phyloP scores from a whole-genome alignment of 805 yeast genomes.

The Peterozyma xylosa region DNA sequence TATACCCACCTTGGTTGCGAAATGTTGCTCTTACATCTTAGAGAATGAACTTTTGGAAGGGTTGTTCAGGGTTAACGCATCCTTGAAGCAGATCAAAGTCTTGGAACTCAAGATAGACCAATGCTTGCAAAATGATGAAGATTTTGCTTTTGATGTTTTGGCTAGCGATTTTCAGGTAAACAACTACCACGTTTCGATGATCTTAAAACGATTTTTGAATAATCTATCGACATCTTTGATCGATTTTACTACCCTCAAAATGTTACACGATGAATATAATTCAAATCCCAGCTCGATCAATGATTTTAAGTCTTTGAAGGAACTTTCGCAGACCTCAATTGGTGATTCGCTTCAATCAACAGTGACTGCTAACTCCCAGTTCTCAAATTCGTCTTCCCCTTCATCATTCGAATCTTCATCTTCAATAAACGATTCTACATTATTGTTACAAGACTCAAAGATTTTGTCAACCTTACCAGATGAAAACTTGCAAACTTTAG shows the following conservation, averaged over 20 bases:
- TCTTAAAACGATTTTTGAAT: slow-evolving; percentile 27
- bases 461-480: slow-evolving; percentile 14
- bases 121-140: slow-evolving; percentile 1
- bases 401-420: slow-evolving; percentile 10
- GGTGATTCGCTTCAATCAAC: slow-evolving; percentile 4
- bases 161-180: slow-evolving; percentile 11
- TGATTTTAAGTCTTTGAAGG: background rate
- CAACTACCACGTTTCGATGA: slow-evolving; percentile 27
- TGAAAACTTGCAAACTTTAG: slow-evolving; percentile 22
- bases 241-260: slow-evolving; percentile 15
- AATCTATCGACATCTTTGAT: slow-evolving; percentile 22
- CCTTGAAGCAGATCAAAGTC: slow-evolving; percentile 22
- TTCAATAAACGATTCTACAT: slow-evolving; percentile 7
- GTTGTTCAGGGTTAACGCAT: slow-evolving; percentile 28
- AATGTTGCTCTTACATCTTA: slow-evolving; percentile 22
- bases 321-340: no score
- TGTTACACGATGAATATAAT: slow-evolving; percentile 12
- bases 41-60: slow-evolving; percentile 21
- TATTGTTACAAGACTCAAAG: slow-evolving; percentile 1
- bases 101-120: slow-evolving; percentile 19
- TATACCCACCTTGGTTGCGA: slow-evolving; percentile 22
- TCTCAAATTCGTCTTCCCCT: slow-evolving; percentile 8
- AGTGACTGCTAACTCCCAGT: slow-evolving; percentile 7
- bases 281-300: background rate
- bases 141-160: slow-evolving; percentile 9